Evolutionary conservation across 2,329 filamentous ascomycete genomes (phyloP), one percentile per base, ranked within the genome.

Genomic region (Epichloe bromicola): DNA sequence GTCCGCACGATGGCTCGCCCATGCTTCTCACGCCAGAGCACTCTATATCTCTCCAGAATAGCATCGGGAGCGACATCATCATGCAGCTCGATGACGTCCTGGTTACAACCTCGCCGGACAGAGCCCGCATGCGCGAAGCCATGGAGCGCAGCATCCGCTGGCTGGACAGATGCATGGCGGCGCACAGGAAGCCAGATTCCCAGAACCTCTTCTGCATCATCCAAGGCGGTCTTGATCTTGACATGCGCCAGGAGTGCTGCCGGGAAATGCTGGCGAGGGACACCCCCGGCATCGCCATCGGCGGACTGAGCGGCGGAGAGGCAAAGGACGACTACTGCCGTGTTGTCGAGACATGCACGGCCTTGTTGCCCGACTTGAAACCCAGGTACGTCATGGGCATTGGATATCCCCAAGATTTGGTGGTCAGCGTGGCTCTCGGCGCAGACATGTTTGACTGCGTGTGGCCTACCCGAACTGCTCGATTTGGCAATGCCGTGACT

Each of bases 361-460:
- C 74, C 34, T 68, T 95, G 53, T 74, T 98, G 17, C 94, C 94
- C 0, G 85, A 91, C 52, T 74, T 86, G 55, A 98, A 98, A 69
- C 93, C 93, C n/a, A 79, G 93, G 65, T 98, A 98, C 69, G 91
- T 98, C 52, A 98, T 98, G 94, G 93, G 93, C 17, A 93, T 98
- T 58, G 89, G 93, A 12, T 98, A 96, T 66, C 93, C 93, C 1
- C 93, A 97, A 70, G 93, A 98, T 63, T 74, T 98, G 51, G 80
- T 98, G 2, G 90, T 98, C 39, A 94, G 88, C 49, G 83, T 96
- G 4, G 93, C 93, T 1, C 76, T 98, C 1, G 93, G 93, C 3
- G 93, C 93, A 46, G 93, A 98, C 69, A 98, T 98, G 93, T 98
- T 98, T 65, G 93, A 98, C 69, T 98, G 94, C 63, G 93, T 98